Percentiles rank a stretch among this genome's conserved stretches.
These are phyloP conservation scores for Arctium lappa DNA, from an alignment of 129 eudicot species.

Conservation along the genomic window DNA sequence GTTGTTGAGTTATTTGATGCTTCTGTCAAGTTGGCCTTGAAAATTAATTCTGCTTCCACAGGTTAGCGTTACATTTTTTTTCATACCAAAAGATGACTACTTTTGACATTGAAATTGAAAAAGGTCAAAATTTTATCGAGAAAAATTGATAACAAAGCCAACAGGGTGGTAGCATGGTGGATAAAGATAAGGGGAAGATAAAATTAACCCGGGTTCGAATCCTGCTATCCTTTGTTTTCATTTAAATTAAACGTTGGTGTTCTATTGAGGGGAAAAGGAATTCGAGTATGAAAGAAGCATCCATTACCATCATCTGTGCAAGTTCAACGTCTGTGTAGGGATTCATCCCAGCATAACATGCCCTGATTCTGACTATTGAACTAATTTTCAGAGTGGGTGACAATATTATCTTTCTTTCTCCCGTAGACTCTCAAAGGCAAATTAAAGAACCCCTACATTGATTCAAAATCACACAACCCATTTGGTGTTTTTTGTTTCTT, in stretches of 20 bases:
- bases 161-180: too few species aligned
- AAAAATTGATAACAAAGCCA: not conserved
- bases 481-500: slow-evolving; percentile 1
- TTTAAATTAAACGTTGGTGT: too few species aligned
- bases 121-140: not conserved
- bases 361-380: not conserved
- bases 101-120: not conserved
- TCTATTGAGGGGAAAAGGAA: too few species aligned
- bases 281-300: too few species aligned
- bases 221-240: too few species aligned
- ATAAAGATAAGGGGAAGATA: too few species aligned
- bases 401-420: slow-evolving; percentile 5
- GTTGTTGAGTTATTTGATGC: slow-evolving; percentile 29
- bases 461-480: slow-evolving; percentile 15
- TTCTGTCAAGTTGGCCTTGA: slow-evolving; percentile 69
- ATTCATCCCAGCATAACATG: too few species aligned
- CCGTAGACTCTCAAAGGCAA: slow-evolving; percentile 9
- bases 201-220: too few species aligned
- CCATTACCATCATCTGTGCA: too few species aligned
- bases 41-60: slow-evolving; percentile 56
- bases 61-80: slow-evolving; percentile 29
- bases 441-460: slow-evolving; percentile 1
- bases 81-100: slow-evolving; percentile 6
- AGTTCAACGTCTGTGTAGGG: too few species aligned
- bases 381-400: not conserved